Conservation (phyloP, 78 protist species). For the Polysphondylium violaceum region DNA sequence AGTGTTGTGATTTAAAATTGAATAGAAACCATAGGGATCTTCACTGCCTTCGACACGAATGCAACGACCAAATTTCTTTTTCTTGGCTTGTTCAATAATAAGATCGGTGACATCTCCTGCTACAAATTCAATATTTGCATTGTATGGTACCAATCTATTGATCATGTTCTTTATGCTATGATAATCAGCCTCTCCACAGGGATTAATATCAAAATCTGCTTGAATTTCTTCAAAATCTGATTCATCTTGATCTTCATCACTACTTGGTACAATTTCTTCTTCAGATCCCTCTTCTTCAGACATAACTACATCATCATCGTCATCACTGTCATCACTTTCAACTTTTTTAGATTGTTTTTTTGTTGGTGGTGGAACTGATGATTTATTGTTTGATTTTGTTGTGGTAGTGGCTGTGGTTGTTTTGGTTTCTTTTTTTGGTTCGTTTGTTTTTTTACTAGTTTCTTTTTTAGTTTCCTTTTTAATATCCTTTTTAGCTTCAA, state of each 20-base stretch:
- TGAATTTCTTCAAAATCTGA: conserved; percentile 20
- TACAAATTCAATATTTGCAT: conserved; percentile 4
- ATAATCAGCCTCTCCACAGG: conserved; percentile 42
- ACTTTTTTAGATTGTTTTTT: background rate
- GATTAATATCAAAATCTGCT: conserved; percentile 47
- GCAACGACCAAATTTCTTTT: conserved; percentile 53
- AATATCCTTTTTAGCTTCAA: too few species aligned
- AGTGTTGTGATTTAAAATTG: conserved; percentile 38
- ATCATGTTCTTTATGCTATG: conserved; percentile 66
- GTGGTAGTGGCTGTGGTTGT: background rate
- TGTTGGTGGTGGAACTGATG: background rate
- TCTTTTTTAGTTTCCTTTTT: too few species aligned
- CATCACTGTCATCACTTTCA: background rate
- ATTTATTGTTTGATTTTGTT: background rate
- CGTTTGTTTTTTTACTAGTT: too few species aligned
- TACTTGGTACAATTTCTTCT: conserved; percentile 1
- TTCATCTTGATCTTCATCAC: conserved; percentile 22
- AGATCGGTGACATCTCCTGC: conserved; percentile 59
- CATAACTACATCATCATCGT: background rate
- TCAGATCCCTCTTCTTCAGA: background rate
- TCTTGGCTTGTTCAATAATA: conserved; percentile 32
- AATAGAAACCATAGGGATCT: conserved; percentile 58
- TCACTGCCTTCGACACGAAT: conserved; percentile 40
- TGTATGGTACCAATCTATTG: conserved; percentile 35
- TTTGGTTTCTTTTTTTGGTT: too few species aligned